These are phyloP conservation scores for Breynia disticha DNA, from an alignment of 441 rosid genomes.

Conservation along the genomic window DNA sequence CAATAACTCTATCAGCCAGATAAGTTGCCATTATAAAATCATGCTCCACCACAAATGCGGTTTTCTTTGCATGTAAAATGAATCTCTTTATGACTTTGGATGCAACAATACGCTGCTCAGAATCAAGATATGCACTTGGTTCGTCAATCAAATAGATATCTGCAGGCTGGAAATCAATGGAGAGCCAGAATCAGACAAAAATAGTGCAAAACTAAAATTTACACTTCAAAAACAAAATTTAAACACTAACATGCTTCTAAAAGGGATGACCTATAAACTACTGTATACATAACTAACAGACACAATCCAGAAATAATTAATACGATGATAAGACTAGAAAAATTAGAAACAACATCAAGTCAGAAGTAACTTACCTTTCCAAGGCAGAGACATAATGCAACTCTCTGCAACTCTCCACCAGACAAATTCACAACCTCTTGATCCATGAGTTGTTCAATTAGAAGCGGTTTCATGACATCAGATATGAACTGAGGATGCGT, in stretches of 20 bases:
- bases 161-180: slow-evolving; percentile 70
- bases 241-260: neutral
- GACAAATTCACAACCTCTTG: slow-evolving; percentile 90
- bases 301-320: neutral
- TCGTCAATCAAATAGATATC: slow-evolving; percentile 94
- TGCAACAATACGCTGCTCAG: slow-evolving; percentile 96
- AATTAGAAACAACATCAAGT: neutral
- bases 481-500: slow-evolving; percentile 92
- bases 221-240: neutral
- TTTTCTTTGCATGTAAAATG: slow-evolving; percentile 92
- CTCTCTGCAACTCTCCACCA: slow-evolving; percentile 98
- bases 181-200: slow-evolving; percentile 10
- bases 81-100: slow-evolving; percentile 94
- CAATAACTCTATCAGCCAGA: slow-evolving; percentile 89
- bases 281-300: slow-evolving; percentile 2
- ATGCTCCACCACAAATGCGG: slow-evolving; percentile 94
- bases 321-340: no score
- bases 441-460: slow-evolving; percentile 92
- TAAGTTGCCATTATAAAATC: slow-evolving; percentile 96
- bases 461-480: slow-evolving; percentile 97
- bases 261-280: no score
- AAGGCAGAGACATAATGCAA: slow-evolving; percentile 85
- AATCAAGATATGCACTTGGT: slow-evolving; percentile 95
- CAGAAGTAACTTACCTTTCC: slow-evolving; percentile 55
- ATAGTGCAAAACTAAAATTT: neutral